Base-by-base conservation (phyloP, 305 asterid species). In the Solanum aculeatissimum region DNA sequence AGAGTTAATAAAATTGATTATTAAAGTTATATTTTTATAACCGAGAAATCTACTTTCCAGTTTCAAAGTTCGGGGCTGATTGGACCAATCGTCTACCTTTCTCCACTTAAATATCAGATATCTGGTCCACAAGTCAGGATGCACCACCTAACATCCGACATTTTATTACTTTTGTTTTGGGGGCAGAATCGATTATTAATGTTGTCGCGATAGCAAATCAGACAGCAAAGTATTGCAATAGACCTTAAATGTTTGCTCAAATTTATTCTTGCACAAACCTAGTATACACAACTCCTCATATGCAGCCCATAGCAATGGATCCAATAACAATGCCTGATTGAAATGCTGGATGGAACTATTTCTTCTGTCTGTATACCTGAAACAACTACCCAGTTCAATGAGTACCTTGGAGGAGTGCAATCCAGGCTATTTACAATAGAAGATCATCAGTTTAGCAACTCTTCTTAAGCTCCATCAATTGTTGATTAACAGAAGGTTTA, bases 301-400 rank as follows among this genome's bases (percentile, higher is more conserved):
- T 83, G 99, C 99, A 91, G 94, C 91, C 99, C 98, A 97, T 82
- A 97, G 88, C 65, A 97, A 88, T 72, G 99, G 99, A 93, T 97
- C 98, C 91, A 95, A 68, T 14, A 95, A 91, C 84, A 97, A 87
- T 85, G 99, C 99, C 91, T 93, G 98, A 85, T 91, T 94, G 89
- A 97, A 97, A 89, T 97, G 99, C 88, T 93, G 92, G 86, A 95
- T 89, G 83, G 99, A 98, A 87, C 87, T 87, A 90, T 94, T 92
- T 84, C 90, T 92, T 90, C 99, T 93, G 87, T 97, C 99, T 62
- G 99, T 95, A 90, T 91, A 92, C 94, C 98, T 97, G 97, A 87
- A 89, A 89, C 60, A 86, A 86, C 53, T 79, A 83, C 81, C 79
- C n/a, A 68, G 42, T 63, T 62, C 38, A 45, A 25, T 65, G 25